Base-by-base conservation (phyloP, 2,329 filamentous ascomycete species). In the Teratosphaeriaceae sp. region DNA sequence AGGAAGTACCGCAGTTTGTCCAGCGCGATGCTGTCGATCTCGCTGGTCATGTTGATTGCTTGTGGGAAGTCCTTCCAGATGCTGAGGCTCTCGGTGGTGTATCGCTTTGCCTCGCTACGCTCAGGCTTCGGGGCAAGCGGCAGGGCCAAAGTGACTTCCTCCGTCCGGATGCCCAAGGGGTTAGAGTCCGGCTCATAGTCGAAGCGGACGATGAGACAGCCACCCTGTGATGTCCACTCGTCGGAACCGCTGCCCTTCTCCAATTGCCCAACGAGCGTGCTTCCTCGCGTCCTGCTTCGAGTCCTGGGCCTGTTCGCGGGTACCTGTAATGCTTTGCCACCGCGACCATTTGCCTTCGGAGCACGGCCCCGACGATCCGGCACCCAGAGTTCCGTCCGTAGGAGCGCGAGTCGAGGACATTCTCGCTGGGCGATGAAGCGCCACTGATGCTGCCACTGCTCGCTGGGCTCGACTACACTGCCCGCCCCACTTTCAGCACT, bases 341-440 rank as follows among this genome's bases (percentile, higher is more conserved):
- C 13, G 9, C 29, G 33, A 13, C 22, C 34, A 22, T 31, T 35
- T n/a, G 23, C 12, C 11, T 18, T 20, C n/a, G 29, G 12, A 3
- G 40, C 4, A 38, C 34, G 38, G 12, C 21, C 40, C 39, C 22
- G 35, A 6, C 46, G 35, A 62, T 87, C 82, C 0, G 84, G 84
- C 20, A 82, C 64, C 82, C 83, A 89, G n/a, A 82, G 65, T 52
- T 80, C 72, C 0, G 76, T 73, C 44, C 70, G 73, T 39, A 96
- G 73, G 36, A 80, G 81, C 6, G 86, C 82, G 40, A 97, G 72
- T 31, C 74, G 74, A 1, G 87, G 80, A 51, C 80, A 80, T 51
- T 84, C 75, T 43, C 84, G 70, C 59, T 81, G 78, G 0, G 85
- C 87, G 60, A 88, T 70, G 59, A 85, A 82, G 12, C 80, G 73